phyloP scores from a whole-genome alignment of 805 yeast species.

The Kurtzmaniella fragi region DNA sequence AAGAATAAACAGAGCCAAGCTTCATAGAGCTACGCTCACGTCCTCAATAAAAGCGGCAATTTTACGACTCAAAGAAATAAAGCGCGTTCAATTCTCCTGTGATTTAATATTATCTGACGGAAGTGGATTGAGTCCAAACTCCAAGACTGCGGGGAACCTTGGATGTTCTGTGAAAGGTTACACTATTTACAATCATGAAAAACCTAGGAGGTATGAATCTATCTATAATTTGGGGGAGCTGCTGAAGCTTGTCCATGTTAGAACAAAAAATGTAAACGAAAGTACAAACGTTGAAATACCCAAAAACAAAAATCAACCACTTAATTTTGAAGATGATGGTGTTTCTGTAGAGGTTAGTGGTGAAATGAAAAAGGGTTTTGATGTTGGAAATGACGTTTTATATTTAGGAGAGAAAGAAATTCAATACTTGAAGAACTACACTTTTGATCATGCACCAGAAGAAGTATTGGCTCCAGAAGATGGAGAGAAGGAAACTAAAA shows the following conservation, averaged over 20 bases:
- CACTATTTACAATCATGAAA: conserved; percentile 53
- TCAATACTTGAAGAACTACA: conserved; percentile 23
- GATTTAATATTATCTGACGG: conserved; percentile 53
- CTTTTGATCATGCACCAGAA: conserved; percentile 29
- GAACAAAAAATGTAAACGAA: conserved; percentile 32
- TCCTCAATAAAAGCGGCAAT: conserved; percentile 44
- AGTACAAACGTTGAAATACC: conserved; percentile 42
- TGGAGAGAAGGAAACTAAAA: conserved; percentile 5
- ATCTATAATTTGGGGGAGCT: conserved; percentile 52
- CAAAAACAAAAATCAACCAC: conserved; percentile 29
- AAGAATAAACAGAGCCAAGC: conserved; percentile 10
- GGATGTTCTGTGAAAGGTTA: conserved; percentile 70
- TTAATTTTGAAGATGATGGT: conserved; percentile 29
- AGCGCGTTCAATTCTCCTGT: conserved; percentile 58
- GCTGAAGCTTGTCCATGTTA: conserved; percentile 48
- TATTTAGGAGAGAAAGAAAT: conserved; percentile 20
- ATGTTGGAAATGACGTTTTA: conserved; percentile 18
- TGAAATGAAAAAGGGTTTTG: conserved; percentile 12
- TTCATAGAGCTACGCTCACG: conserved; percentile 30
- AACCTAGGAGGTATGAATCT: conserved; percentile 42
- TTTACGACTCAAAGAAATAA: conserved; percentile 54
- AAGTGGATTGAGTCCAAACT: conserved; percentile 9
- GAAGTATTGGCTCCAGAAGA: conserved; percentile 5
- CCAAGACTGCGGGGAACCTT: conserved; percentile 28
- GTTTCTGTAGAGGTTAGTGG: conserved; percentile 29